Percentiles rank a stretch among this genome's conserved stretches.
Evolutionary conservation across 768 basidiomycete species (phyloP).

Genomic region (Mycena alexandri): DNA sequence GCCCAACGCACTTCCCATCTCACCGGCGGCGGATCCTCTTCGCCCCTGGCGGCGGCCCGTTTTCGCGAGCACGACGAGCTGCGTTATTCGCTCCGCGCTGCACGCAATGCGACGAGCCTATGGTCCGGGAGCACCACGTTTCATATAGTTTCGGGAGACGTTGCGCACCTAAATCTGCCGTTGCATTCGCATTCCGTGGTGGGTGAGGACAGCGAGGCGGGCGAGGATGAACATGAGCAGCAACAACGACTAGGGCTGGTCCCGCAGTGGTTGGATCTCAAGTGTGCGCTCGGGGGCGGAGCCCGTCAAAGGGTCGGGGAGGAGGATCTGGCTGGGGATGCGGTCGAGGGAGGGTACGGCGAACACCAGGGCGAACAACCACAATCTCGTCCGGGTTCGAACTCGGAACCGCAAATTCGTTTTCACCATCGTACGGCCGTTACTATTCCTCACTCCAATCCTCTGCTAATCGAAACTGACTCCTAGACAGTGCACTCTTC

Average conservation of each 20-base stretch:
- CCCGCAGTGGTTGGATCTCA: slow-evolving; percentile 54
- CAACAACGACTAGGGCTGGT: slow-evolving; percentile 49
- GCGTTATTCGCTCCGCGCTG: slow-evolving; percentile 51
- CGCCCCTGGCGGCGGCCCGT: slow-evolving; percentile 25
- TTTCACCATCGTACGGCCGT: slow-evolving; percentile 47
- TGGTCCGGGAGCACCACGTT: slow-evolving; percentile 44
- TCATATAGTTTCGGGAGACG: slow-evolving; percentile 51
- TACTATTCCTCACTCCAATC: background rate
- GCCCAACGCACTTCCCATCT: slow-evolving; percentile 8
- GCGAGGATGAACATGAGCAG: background rate
- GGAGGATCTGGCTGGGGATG: no score
- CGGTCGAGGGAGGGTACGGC: no score
- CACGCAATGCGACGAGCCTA: slow-evolving; percentile 43
- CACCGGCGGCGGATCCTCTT: no score
- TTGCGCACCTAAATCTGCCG: slow-evolving; percentile 17
- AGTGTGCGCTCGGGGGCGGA: slow-evolving; percentile 34
- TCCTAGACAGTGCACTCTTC: no score
- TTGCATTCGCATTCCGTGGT: no score
- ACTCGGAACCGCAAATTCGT: slow-evolving; percentile 40
- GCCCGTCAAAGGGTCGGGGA: no score
- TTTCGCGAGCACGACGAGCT: slow-evolving; percentile 53
- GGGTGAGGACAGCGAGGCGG: no score
- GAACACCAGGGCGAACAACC: no score
- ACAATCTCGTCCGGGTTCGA: no score
- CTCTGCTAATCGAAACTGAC: slow-evolving; percentile 32